phyloP scores from a whole-genome alignment of 805 yeast genomes.

The Pichia insulana region DNA sequence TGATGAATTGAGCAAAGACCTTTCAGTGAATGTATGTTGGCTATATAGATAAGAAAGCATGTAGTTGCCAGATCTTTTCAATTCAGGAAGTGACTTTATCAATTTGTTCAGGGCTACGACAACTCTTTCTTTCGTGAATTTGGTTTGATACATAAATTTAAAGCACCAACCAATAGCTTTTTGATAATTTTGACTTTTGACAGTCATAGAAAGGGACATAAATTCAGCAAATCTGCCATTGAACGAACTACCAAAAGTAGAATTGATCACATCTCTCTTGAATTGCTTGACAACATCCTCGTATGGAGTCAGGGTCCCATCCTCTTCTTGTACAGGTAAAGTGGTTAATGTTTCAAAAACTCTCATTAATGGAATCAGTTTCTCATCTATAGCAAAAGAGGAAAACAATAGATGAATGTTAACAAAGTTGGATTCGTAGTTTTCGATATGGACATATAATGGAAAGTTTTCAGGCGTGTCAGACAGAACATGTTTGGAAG shows the following conservation, averaged over 20 bases:
- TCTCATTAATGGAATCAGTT: constrained; percentile 55
- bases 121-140: constrained; percentile 67
- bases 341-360: constrained; percentile 61
- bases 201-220: constrained; percentile 51
- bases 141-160: constrained; percentile 53
- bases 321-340: constrained; percentile 57
- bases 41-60: constrained; percentile 57
- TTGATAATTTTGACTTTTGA: constrained; percentile 50
- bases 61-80: constrained; percentile 51
- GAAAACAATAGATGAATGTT: constrained; percentile 56
- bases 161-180: constrained; percentile 72
- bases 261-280: constrained; percentile 64
- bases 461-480: constrained; percentile 45
- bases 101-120: constrained; percentile 55
- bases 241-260: constrained; percentile 47
- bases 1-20: constrained; percentile 57
- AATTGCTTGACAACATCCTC: constrained; percentile 70
- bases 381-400: constrained; percentile 41
- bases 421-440: constrained; percentile 70
- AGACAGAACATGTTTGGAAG: constrained; percentile 13
- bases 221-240: constrained; percentile 59
- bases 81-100: constrained; percentile 51
- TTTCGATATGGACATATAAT: constrained; percentile 68
- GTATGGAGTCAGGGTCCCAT: constrained; percentile 51
- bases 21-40: constrained; percentile 38